Evolutionary conservation across 108 stramenopile genomes (phyloP).

Genomic region (Skeletonema marinoi): DNA sequence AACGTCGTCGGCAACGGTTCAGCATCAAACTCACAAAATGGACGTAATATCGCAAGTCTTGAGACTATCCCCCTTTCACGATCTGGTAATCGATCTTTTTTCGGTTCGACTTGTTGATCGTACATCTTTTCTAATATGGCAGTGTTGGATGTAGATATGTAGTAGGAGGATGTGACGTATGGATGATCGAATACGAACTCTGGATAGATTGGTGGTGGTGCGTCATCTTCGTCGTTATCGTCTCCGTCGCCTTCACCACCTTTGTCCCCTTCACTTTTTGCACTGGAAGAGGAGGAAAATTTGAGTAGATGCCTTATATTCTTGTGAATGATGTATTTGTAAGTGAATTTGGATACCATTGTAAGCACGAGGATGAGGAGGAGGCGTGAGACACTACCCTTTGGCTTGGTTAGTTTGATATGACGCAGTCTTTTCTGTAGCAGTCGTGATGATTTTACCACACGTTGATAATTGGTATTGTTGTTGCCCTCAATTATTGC

Average conservation of each 20-base stretch:
- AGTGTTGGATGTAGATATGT: constrained; percentile 34
- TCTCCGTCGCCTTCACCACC: too few relatives aligned
- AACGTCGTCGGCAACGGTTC: constrained; percentile 61
- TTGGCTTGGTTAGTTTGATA: neutral
- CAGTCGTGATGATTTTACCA: neutral
- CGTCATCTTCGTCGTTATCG: neutral
- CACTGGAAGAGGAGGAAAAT: too few relatives aligned
- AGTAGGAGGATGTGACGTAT: constrained; percentile 53
- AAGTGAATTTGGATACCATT: neutral
- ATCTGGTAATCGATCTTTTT: constrained; percentile 25
- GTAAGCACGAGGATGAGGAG: neutral
- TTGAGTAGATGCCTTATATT: too few relatives aligned
- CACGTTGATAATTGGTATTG: too few relatives aligned
- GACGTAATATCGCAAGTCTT: constrained; percentile 56
- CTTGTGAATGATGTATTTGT: neutral
- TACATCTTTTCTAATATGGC: constrained; percentile 25
- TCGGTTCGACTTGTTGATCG: constrained; percentile 33
- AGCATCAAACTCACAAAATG: constrained; percentile 71
- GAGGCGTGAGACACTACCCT: neutral
- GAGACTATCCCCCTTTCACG: constrained; percentile 37
- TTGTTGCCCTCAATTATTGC: too few relatives aligned
- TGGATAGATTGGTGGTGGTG: constrained; percentile 8
- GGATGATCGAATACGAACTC: constrained; percentile 56
- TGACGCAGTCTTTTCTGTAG: neutral
- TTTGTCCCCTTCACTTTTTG: too few relatives aligned